These are phyloP conservation scores for Venturia pyrina DNA, from an alignment of 2,329 filamentous ascomycete genomes.

Conservation along the genomic window DNA sequence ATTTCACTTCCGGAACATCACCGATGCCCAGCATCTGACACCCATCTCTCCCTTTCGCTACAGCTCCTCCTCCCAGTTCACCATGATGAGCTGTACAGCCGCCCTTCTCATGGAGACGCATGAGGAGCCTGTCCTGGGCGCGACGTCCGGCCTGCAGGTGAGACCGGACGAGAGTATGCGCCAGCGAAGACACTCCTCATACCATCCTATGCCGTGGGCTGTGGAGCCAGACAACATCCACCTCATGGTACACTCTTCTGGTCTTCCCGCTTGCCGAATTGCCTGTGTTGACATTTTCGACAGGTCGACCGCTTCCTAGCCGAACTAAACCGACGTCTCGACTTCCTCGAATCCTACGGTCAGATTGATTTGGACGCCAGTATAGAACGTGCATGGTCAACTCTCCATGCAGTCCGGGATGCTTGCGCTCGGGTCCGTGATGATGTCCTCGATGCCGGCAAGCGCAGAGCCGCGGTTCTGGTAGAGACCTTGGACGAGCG, in stretches of 20 bases:
- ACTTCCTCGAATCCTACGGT: conserved; percentile 80
- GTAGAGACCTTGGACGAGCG: conserved; percentile 83
- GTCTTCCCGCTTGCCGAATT: not conserved
- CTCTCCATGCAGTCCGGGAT: conserved; percentile 75
- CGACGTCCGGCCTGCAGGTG: conserved; percentile 26
- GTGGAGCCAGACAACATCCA: conserved; percentile 39
- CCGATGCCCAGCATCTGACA: not conserved
- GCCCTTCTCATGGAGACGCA: conserved; percentile 23
- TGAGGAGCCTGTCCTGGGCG: conserved; percentile 34
- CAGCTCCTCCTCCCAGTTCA: not conserved
- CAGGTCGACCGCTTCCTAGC: conserved; percentile 72
- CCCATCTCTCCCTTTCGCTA: not conserved
- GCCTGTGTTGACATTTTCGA: conserved; percentile 10
- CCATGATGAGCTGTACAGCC: conserved; percentile 9
- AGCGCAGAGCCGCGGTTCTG: conserved; percentile 73
- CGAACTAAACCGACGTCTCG: conserved; percentile 77
- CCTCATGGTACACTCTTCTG: conserved; percentile 24
- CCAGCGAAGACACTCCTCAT: conserved; percentile 37
- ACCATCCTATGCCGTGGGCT: conserved; percentile 33
- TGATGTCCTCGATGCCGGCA: conserved; percentile 78
- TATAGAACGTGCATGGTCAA: conserved; percentile 74
- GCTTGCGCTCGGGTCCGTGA: conserved; percentile 85
- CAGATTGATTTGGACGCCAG: conserved; percentile 75
- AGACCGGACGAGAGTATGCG: conserved; percentile 26
- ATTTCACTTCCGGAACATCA: not conserved